These are phyloP conservation scores for Annulohypoxylon truncatum DNA, from an alignment of 2,329 filamentous ascomycete species.

Conservation along the genomic window DNA sequence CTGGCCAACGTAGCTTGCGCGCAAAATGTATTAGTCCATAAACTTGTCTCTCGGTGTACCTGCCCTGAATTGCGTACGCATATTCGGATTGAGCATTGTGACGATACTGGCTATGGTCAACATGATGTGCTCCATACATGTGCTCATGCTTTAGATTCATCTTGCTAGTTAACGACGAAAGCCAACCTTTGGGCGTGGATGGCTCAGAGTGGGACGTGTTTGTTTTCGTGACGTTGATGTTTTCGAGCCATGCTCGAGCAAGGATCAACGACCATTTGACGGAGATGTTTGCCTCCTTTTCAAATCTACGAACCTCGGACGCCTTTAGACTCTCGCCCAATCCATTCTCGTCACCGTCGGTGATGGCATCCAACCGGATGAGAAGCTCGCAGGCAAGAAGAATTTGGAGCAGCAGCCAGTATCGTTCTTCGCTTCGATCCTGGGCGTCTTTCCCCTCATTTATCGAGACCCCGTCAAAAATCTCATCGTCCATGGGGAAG, in stretches of 20 bases:
- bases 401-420: slow-evolving; percentile 75
- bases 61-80: slow-evolving; percentile 65
- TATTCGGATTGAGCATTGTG: slow-evolving; percentile 50
- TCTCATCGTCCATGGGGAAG: slow-evolving; percentile 60
- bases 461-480: slow-evolving; percentile 65
- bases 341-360: slow-evolving; percentile 68
- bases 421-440: slow-evolving; percentile 70
- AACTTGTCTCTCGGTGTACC: slow-evolving; percentile 68
- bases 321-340: slow-evolving; percentile 60
- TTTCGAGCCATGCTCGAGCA: slow-evolving; percentile 74
- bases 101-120: slow-evolving; percentile 53
- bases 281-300: slow-evolving; percentile 69
- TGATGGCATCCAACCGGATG: slow-evolving; percentile 71
- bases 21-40: slow-evolving; percentile 73
- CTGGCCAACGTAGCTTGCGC: slow-evolving; percentile 71
- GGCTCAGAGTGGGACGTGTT: slow-evolving; percentile 52
- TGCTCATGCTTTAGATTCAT: slow-evolving; percentile 58
- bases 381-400: slow-evolving; percentile 74
- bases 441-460: slow-evolving; percentile 60
- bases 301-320: slow-evolving; percentile 70
- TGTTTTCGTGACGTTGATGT: slow-evolving; percentile 68
- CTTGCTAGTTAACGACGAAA: slow-evolving; percentile 67
- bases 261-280: slow-evolving; percentile 75
- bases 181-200: slow-evolving; percentile 59
- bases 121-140: slow-evolving; percentile 51